Evolutionary conservation across 1,139 yeast genomes (phyloP), one percentile per base, ranked within the genome.

Genomic region (Scheffersomyces segobiensis): DNA sequence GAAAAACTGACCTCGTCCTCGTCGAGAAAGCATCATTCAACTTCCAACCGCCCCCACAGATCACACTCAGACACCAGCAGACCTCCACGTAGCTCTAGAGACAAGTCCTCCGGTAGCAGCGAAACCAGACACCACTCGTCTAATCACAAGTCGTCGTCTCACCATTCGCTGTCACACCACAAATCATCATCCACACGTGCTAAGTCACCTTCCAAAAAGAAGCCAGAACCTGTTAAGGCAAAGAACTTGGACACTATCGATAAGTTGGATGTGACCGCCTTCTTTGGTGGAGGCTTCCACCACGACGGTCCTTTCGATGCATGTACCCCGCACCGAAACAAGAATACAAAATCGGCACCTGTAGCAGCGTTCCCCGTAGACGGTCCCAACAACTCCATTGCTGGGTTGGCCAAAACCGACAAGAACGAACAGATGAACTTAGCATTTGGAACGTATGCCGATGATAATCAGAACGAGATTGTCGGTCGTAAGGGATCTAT

Each of bases 241-340:
- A 86, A 87, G 65, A 86, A 87, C 64, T 85, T 95, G 63, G 99
- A 95, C 70, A 91, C 97, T 5, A 95, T 95, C 67, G 99, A 95
- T 76, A 91, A 90, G 74, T 81, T 95, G 65, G 99, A 95, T 72
- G 98, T 93, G 49, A 93, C 98, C 7, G 98, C 97, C 0, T 82
- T 95, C 63, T 93, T 91, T 71, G 98, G 98, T n/a, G 88, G 91
- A 52, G 91, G 95, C 0, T 95, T 95, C 82, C 99, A 95, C 74
- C 99, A 95, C 73, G 99, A 95, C 74, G 99, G 99, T 17, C 99
- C 99, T 19, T 95, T 95, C 73, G 99, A 95, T 73, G 99, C 99
- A 2, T 93, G 98, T 74, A 90, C 96, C 5, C 98, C 99, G 6
- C 97, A 91, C 73, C 87, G 98, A 72, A 95, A 95, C 76, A 91